phyloP scores from a whole-genome alignment of 345 rosid genomes.

The Moricandia arvensis region DNA sequence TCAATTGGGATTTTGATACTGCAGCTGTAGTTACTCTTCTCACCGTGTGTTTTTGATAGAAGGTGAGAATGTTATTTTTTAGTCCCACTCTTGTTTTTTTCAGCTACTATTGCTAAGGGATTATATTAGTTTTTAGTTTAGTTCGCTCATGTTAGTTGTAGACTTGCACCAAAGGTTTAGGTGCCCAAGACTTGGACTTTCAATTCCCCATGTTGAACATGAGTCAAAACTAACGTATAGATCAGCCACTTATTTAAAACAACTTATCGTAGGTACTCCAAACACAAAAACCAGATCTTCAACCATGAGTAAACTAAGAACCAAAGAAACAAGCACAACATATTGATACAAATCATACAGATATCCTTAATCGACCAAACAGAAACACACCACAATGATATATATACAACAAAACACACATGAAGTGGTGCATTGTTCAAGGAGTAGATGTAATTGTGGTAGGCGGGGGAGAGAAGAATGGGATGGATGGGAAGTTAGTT shows the following conservation, averaged over 20 bases:
- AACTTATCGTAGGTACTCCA: too few relatives aligned
- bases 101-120: too few relatives aligned
- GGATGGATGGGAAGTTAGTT: constrained; percentile 2
- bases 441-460: constrained; percentile 5
- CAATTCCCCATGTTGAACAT: too few relatives aligned
- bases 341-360: neutral
- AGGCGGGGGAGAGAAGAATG: constrained; percentile 4
- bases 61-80: too few relatives aligned
- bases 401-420: constrained; percentile 2
- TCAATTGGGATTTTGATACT: too few relatives aligned
- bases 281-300: neutral
- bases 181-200: too few relatives aligned
- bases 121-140: too few relatives aligned
- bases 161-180: too few relatives aligned
- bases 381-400: neutral
- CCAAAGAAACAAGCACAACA: neutral
- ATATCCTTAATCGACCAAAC: neutral
- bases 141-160: too few relatives aligned
- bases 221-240: neutral
- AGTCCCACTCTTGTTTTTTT: too few relatives aligned
- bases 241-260: neutral
- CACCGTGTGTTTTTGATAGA: too few relatives aligned
- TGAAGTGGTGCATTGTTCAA: constrained; percentile 2
- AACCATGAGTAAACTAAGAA: neutral
- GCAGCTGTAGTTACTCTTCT: too few relatives aligned